These are phyloP conservation scores for Aspergillus sojae DNA, from an alignment of 2,329 filamentous ascomycete species.

Conservation along the genomic window DNA sequence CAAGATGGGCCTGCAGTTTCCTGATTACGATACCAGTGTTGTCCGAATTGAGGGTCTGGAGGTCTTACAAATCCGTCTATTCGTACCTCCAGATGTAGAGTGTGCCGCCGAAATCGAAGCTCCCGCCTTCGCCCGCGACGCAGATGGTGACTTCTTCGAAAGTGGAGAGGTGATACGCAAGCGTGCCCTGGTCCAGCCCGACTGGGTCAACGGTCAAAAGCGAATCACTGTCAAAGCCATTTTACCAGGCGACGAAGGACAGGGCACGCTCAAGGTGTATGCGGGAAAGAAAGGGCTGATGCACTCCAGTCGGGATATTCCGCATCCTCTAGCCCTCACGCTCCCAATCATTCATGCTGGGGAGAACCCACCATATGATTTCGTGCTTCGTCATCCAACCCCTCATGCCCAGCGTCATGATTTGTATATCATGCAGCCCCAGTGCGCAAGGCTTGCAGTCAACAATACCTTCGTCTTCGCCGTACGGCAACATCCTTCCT, in stretches of 20 bases:
- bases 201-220: constrained; percentile 86
- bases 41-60: constrained; percentile 87
- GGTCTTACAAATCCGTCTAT: constrained; percentile 85
- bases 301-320: constrained; percentile 96
- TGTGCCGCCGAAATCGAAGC: constrained; percentile 91
- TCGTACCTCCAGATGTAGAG: constrained; percentile 87
- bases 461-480: constrained; percentile 99
- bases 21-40: constrained; percentile 87
- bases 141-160: constrained; percentile 90
- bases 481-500: constrained; percentile 86
- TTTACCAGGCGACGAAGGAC: constrained; percentile 87
- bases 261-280: constrained; percentile 85
- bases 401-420: constrained; percentile 97
- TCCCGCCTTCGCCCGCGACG: constrained; percentile 75
- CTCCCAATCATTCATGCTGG: constrained; percentile 89
- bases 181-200: constrained; percentile 83
- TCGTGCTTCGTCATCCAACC: constrained; percentile 88
- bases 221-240: constrained; percentile 92
- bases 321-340: constrained; percentile 84
- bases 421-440: constrained; percentile 93
- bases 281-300: constrained; percentile 92
- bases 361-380: constrained; percentile 92
- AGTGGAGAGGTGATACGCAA: constrained; percentile 85
- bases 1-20: constrained; percentile 75
- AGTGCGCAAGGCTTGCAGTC: constrained; percentile 81